Conservation (phyloP, 2,329 filamentous ascomycete species). For the Aureobasidium sp. region DNA sequence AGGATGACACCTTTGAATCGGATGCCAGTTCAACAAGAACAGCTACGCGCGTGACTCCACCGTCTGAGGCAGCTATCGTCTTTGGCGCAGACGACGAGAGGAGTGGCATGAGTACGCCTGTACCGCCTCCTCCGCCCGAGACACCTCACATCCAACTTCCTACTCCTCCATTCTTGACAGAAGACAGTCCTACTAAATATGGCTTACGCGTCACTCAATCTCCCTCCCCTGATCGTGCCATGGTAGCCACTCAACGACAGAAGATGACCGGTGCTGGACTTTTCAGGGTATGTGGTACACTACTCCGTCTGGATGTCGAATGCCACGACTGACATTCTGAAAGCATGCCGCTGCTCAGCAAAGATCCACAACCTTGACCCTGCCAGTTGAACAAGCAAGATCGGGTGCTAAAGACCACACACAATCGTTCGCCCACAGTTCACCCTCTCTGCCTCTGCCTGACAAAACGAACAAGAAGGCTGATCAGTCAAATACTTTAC, state of each 20-base stretch:
- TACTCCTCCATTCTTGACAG: conserved; percentile 14
- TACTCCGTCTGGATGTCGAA: not conserved
- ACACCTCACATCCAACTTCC: conserved; percentile 15
- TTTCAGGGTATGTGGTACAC: conserved; percentile 13
- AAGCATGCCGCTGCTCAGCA: conserved; percentile 13
- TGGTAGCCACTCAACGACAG: conserved; percentile 3
- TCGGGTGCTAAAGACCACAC: not conserved
- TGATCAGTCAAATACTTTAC: not conserved
- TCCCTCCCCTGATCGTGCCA: conserved; percentile 12
- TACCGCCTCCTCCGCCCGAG: conserved; percentile 3
- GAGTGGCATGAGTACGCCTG: conserved; percentile 16
- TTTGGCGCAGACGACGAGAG: conserved; percentile 1
- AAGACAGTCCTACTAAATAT: conserved; percentile 20
- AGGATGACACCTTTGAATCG: not conserved
- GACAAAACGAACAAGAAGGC: not conserved
- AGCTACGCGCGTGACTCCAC: conserved; percentile 5
- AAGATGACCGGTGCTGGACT: conserved; percentile 18
- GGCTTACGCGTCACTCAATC: conserved; percentile 12
- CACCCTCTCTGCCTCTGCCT: not conserved
- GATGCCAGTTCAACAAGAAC: conserved; percentile 6
- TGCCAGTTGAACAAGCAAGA: conserved; percentile 1
- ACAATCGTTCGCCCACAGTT: conserved; percentile 1
- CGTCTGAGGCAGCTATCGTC: not conserved
- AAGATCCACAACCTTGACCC: not conserved
- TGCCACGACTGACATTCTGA: not conserved